A percentile compares a stretch with the other conserved stretches of the same genome.
phyloP scores from a whole-genome alignment of 2,329 filamentous ascomycete genomes.

The Aureobasidium sp. region DNA sequence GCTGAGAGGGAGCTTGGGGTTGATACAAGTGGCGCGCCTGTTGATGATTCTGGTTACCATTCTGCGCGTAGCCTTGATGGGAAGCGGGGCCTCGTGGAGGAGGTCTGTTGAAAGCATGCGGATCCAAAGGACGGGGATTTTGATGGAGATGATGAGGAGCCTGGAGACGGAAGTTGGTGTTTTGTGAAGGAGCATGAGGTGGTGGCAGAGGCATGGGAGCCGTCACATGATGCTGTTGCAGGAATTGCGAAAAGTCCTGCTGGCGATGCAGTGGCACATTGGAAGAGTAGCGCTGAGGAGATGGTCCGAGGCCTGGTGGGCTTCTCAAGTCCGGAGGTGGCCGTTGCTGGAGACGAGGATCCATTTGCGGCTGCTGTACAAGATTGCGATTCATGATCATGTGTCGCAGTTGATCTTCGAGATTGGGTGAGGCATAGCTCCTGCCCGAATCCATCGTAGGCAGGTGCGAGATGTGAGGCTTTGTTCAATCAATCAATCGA shows the following conservation, averaged over 20 bases:
- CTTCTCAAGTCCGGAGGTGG: not conserved
- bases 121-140: slow-evolving; percentile 21
- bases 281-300: not conserved
- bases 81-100: not conserved
- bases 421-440: slow-evolving; percentile 16
- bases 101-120: slow-evolving; percentile 27
- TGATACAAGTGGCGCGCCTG: slow-evolving; percentile 7
- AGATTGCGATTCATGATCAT: slow-evolving; percentile 55
- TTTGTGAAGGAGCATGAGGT: not conserved
- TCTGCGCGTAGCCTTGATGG: not conserved
- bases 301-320: not conserved
- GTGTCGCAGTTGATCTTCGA: slow-evolving; percentile 53
- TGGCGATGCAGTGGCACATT: slow-evolving; percentile 9
- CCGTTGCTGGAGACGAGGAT: slow-evolving; percentile 20
- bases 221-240: slow-evolving; percentile 7
- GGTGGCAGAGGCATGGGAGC: not conserved
- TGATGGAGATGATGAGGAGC: slow-evolving; percentile 7
- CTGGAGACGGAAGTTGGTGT: not conserved
- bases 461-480: not conserved
- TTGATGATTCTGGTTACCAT: not conserved
- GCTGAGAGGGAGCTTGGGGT: slow-evolving; percentile 16
- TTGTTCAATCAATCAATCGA: too few relatives aligned
- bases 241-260: slow-evolving; percentile 12
- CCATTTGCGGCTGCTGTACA: slow-evolving; percentile 17
- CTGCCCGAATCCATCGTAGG: slow-evolving; percentile 18